Conservation (phyloP, 2,329 filamentous ascomycete genomes). For the Fusarium floridanum region DNA sequence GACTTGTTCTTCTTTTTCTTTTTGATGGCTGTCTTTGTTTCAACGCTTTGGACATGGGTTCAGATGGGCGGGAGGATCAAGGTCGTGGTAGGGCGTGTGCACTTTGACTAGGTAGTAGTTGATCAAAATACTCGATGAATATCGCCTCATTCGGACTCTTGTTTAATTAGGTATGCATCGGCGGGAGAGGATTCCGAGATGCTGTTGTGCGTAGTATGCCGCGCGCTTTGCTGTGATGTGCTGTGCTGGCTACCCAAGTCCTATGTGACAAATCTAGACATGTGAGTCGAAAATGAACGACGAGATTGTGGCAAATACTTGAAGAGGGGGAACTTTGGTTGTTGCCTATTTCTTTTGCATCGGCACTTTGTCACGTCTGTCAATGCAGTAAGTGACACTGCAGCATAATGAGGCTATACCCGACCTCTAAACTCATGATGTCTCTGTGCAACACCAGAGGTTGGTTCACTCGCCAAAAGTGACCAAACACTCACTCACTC, state of each 20-base stretch:
- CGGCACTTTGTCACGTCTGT: not conserved
- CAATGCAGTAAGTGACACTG: not conserved
- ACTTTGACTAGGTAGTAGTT: conserved; percentile 6
- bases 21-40: not conserved
- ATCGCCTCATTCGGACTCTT: conserved; percentile 1
- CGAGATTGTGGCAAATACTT: not conserved
- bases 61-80: not conserved
- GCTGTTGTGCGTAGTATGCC: not conserved
- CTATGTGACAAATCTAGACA: not conserved
- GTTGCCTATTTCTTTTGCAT: not conserved
- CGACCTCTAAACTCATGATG: not conserved
- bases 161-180: not conserved
- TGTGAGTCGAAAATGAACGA: not conserved
- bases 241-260: not conserved
- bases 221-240: not conserved
- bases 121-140: not conserved
- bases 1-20: not conserved
- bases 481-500: not conserved
- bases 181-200: not conserved
- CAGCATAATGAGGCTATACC: not conserved
- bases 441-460: not conserved
- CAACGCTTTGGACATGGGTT: conserved; percentile 13
- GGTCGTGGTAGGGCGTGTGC: conserved; percentile 22
- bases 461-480: not conserved
- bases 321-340: not conserved